These are phyloP conservation scores for Cutaneotrichosporon sp. DNA, from an alignment of 1,284 basidiomycete genomes.

Conservation along the genomic window DNA sequence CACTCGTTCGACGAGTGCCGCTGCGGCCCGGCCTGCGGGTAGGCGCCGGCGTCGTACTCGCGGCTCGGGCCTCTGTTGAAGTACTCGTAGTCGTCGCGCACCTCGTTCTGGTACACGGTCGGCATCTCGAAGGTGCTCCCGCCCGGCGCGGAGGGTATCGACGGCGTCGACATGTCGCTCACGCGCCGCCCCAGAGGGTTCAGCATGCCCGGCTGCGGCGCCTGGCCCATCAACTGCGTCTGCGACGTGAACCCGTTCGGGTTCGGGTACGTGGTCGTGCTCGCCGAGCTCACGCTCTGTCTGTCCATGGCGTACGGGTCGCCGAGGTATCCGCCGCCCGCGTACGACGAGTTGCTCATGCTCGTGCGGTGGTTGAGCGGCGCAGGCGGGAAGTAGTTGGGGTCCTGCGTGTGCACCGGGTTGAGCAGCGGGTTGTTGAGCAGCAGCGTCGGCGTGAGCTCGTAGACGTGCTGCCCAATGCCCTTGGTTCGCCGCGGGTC, in stretches of 20 bases:
- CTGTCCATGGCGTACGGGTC: constrained; percentile 10
- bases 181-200: not conserved
- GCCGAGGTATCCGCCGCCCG: not conserved
- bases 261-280: constrained; percentile 16
- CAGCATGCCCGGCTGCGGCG: not conserved
- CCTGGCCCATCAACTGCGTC: not conserved
- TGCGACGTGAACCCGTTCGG: not conserved
- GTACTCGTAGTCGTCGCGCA: constrained; percentile 4
- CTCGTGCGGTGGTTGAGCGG: constrained; percentile 27
- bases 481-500: constrained; percentile 36
- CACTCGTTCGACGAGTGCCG: constrained; percentile 4
- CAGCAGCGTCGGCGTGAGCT: constrained; percentile 51
- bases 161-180: constrained; percentile 6
- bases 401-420: constrained; percentile 46
- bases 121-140: not conserved
- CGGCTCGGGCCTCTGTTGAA: not conserved
- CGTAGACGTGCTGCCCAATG: constrained; percentile 52
- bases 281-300: constrained; percentile 12
- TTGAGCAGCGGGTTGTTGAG: constrained; percentile 52
- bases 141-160: not conserved
- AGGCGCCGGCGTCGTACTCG: not conserved
- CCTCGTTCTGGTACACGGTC: constrained; percentile 2
- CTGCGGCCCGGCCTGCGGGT: not conserved
- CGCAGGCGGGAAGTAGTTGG: constrained; percentile 53
- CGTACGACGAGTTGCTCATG: constrained; percentile 7